phyloP scores from a whole-genome alignment of 495 filamentous ascomycete genomes.

The Tuber borchii region DNA sequence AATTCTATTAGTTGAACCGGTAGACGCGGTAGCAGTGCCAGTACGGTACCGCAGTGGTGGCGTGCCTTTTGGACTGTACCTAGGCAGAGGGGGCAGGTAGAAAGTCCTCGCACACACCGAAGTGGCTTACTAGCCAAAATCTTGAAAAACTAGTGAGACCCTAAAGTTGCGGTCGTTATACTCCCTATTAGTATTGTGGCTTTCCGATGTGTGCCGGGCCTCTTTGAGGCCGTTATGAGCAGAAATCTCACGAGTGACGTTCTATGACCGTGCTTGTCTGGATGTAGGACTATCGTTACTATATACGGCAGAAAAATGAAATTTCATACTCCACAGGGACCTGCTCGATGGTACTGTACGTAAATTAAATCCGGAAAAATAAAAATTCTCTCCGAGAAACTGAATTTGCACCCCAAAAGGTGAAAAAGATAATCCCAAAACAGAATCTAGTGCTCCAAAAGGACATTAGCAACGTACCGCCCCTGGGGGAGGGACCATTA shows the following conservation, averaged over 20 bases:
- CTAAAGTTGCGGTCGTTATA: no score
- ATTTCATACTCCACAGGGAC: not conserved
- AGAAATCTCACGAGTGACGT: not conserved
- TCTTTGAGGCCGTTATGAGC: not conserved
- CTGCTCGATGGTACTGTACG: not conserved
- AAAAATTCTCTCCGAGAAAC: not conserved
- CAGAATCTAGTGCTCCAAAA: not conserved
- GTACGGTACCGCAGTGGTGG: not conserved
- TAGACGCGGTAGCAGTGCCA: not conserved
- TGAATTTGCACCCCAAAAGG: not conserved
- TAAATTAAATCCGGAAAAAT: not conserved
- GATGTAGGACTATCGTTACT: not conserved
- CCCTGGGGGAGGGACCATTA: not conserved
- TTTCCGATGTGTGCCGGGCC: not conserved
- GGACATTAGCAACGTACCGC: not conserved
- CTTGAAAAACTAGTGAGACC: no score
- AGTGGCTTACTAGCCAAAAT: no score
- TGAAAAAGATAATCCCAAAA: not conserved
- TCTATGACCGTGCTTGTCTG: not conserved
- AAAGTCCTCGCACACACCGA: no score
- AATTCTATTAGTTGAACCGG: not conserved
- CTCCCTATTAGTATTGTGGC: not conserved
- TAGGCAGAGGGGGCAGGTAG: no score
- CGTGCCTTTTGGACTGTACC: not conserved
- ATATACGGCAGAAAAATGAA: not conserved